Evolutionary conservation across 1,284 basidiomycete species (phyloP).

Genomic region (Laetiporus sulphureus): DNA sequence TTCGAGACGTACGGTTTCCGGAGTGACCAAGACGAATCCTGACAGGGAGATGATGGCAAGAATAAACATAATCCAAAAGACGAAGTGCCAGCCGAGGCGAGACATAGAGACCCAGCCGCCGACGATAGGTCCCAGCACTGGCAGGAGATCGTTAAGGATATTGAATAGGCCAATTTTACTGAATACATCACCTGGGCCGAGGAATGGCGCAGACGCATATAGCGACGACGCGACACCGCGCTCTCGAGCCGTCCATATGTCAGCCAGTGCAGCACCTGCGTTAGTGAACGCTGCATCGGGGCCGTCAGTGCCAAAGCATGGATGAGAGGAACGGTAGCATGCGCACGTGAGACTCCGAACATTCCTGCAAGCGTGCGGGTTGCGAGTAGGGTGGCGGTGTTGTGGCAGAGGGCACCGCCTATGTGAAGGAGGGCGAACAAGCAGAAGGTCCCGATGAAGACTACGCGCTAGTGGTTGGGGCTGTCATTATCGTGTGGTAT

Average conservation of each 20-base stretch:
- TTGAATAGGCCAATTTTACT: no score
- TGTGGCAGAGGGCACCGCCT: constrained; percentile 53
- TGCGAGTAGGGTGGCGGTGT: constrained; percentile 51
- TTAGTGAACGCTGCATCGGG: constrained; percentile 48
- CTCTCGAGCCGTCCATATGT: constrained; percentile 54
- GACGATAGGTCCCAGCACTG: constrained; percentile 56
- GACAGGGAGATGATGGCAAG: constrained; percentile 44
- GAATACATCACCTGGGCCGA: constrained; percentile 56
- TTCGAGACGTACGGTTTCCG: constrained; percentile 43
- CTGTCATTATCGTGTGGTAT: no score
- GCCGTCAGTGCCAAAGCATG: no score
- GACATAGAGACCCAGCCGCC: constrained; percentile 53
- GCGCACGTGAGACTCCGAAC: constrained; percentile 51
- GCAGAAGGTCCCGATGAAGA: constrained; percentile 52
- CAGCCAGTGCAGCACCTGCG: constrained; percentile 51
- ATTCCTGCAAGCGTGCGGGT: constrained; percentile 55
- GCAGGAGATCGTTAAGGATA: no score
- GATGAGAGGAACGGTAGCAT: no score
- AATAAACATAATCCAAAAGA: constrained; percentile 68
- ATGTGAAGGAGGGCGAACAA: constrained; percentile 59
- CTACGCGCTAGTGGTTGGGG: no score
- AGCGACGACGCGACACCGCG: constrained; percentile 54
- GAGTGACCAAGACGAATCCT: constrained; percentile 34
- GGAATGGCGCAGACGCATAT: constrained; percentile 63
- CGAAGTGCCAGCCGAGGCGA: constrained; percentile 56